A percentile compares a stretch with the other conserved stretches of the same genome.
Conservation (phyloP, 2,329 filamentous ascomycete species). For the Aureobasidium sp. region DNA sequence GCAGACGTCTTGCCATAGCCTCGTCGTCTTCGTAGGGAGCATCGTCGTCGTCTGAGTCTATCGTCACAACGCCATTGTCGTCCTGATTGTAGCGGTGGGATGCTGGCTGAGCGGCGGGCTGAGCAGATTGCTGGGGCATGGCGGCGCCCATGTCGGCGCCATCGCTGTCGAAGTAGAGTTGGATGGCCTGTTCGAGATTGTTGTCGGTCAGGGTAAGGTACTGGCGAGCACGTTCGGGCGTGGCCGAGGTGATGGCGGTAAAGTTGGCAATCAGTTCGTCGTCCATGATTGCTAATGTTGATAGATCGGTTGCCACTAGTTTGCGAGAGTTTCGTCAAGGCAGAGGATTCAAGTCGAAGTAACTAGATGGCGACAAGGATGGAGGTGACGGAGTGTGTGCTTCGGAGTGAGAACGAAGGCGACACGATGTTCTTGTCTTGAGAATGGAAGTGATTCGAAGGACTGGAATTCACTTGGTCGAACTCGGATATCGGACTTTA, state of each 20-base stretch:
- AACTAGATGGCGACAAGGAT: not conserved
- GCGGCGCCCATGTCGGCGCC: constrained; percentile 52
- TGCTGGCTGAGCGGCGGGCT: constrained; percentile 31
- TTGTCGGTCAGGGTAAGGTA: constrained; percentile 81
- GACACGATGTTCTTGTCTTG: not conserved
- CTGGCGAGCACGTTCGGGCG: constrained; percentile 65
- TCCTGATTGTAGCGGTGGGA: constrained; percentile 40
- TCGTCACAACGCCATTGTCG: constrained; percentile 57
- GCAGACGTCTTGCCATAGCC: constrained; percentile 82
- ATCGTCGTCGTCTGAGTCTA: constrained; percentile 70
- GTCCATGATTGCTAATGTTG: constrained; percentile 15
- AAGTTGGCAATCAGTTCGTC: constrained; percentile 68
- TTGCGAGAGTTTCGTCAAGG: not conserved
- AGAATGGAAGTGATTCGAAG: constrained; percentile 12
- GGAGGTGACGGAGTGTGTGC: not conserved
- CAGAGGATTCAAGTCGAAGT: not conserved
- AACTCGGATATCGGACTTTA: constrained; percentile 3
- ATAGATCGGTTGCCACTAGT: constrained; percentile 6
- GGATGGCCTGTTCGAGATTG: constrained; percentile 77
- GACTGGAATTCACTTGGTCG: constrained; percentile 4
- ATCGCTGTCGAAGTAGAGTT: constrained; percentile 84
- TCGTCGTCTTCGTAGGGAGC: constrained; percentile 70
- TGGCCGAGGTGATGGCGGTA: constrained; percentile 70
- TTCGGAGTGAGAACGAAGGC: not conserved
- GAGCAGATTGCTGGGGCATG: constrained; percentile 26